A percentile compares a stretch with the other conserved stretches of the same genome.
phyloP scores from a whole-genome alignment of 129 eudicot species.

The Arctium minus region DNA sequence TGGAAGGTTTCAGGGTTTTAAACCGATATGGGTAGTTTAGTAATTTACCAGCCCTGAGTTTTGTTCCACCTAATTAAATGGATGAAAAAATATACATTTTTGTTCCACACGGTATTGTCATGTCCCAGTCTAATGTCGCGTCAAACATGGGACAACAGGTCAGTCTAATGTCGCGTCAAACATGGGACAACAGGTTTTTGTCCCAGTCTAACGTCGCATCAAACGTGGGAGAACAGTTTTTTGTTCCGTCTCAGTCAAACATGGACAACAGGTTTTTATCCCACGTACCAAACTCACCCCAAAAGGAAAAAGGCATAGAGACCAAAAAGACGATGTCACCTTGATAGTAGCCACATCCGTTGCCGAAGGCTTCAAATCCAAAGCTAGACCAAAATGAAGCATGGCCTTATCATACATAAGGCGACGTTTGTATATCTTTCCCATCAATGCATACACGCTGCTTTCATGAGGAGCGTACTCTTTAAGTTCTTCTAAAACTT shows the following conservation, averaged over 20 bases:
- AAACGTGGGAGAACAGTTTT: too few species aligned
- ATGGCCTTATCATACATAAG: constrained; percentile 81
- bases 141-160: too few species aligned
- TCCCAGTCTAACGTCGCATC: too few species aligned
- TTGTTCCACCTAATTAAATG: too few species aligned
- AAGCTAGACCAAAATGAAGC: constrained; percentile 96
- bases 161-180: too few species aligned
- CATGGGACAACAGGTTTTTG: too few species aligned
- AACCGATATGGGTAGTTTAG: too few species aligned
- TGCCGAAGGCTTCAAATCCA: constrained; percentile 98
- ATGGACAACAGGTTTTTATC: not conserved
- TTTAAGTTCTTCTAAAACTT: constrained; percentile 91
- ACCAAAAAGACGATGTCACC: constrained; percentile 31
- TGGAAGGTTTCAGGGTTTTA: too few species aligned
- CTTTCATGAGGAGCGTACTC: constrained; percentile 95
- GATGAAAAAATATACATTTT: too few species aligned
- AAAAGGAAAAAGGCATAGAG: not conserved
- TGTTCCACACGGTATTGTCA: not conserved
- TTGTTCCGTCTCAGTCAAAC: too few species aligned
- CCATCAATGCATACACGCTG: constrained; percentile 96
- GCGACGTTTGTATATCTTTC: constrained; percentile 74
- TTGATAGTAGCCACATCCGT: constrained; percentile 95
- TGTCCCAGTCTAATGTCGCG: not conserved
- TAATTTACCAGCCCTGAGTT: too few species aligned
- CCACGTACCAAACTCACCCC: not conserved